Evolutionary conservation across 1,139 yeast species (phyloP), one percentile per base, ranked within the genome.

Genomic region (Yamadazyma triangularis): DNA sequence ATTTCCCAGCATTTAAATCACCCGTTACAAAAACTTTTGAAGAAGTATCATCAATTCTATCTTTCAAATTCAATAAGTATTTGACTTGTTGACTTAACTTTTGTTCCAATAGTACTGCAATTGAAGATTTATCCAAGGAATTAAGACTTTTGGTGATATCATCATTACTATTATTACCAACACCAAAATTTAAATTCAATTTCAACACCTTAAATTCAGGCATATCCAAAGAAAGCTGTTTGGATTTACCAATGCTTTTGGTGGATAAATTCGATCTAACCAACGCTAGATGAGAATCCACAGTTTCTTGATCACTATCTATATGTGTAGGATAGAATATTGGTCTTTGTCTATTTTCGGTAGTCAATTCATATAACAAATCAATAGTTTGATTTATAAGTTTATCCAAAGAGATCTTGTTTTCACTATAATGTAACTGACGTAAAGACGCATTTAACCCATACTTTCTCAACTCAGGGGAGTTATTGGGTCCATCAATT

Each of bases 1-100:
- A 87, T 52, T 93, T 93, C 4, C 99, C 99, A 0, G 98, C 85
- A 55, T 93, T 93, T 45, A 93, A 72, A 56, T 93, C 99, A 28
- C 99, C 99, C 2, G 98, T 93, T 23, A 93, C 89, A 45, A 93
- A 78, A 1, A 93, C 97, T 48, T 89, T 91, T 2, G 97, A 89
- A 0, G 93, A 73, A 0, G 93, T 87, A 48, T 93, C 96, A 45
- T 85, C 94, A 18, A 93, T 82, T 45, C 99, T 72, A 30, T 81
- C 93, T 39, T 78, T 77, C 40, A 93, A 64, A 18, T 88, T 78
- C n/a, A 62, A 51, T 34, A 91, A 60, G 50, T 89, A 96, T 42
- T 76, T 77, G 13, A 76, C 60, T 15, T 83, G 75, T 30, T 75
- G 80, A 8, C 64, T 47, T 26, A 85, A 64, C 47, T 79, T 80